phyloP scores from a whole-genome alignment of 2,329 filamentous ascomycete species.

The Coniochaeta prunicola region DNA sequence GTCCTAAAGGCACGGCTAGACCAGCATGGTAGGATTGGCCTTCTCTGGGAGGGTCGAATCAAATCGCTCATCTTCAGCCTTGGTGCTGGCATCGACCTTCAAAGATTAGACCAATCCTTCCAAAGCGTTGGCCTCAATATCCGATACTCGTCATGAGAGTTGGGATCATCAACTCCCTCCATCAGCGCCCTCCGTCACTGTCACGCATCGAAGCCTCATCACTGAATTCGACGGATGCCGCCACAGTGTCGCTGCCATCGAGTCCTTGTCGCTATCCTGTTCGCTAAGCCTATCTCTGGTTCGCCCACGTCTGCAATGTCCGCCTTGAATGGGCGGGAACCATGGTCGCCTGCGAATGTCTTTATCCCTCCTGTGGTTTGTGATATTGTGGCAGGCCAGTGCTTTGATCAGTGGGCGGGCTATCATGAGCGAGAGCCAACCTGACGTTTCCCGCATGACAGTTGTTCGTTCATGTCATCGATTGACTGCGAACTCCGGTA shows the following conservation, averaged over 20 bases:
- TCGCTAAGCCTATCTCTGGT: not conserved
- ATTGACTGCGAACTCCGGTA: too few relatives aligned
- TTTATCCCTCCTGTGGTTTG: not conserved
- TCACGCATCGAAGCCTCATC: too few relatives aligned
- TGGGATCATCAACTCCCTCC: not conserved
- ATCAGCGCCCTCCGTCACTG: not conserved
- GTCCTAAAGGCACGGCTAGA: constrained; percentile 87
- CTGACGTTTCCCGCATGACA: too few relatives aligned
- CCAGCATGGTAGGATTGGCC: constrained; percentile 75
- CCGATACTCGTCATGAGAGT: constrained; percentile 68
- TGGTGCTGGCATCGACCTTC: constrained; percentile 77
- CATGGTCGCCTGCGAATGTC: not conserved
- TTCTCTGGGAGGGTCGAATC: constrained; percentile 88
- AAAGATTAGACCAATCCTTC: constrained; percentile 68
- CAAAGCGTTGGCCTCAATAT: constrained; percentile 70
- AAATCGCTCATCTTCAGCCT: constrained; percentile 91
- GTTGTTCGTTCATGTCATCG: too few relatives aligned
- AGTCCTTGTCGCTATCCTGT: not conserved
- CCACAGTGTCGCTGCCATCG: not conserved
- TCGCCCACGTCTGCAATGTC: not conserved
- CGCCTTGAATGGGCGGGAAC: not conserved
- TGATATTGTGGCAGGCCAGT: not conserved
- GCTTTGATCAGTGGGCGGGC: too few relatives aligned
- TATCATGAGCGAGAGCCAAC: too few relatives aligned
- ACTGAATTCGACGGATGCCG: not conserved